Conservation (phyloP, 345 rosid species). For the Viola odorata region DNA sequence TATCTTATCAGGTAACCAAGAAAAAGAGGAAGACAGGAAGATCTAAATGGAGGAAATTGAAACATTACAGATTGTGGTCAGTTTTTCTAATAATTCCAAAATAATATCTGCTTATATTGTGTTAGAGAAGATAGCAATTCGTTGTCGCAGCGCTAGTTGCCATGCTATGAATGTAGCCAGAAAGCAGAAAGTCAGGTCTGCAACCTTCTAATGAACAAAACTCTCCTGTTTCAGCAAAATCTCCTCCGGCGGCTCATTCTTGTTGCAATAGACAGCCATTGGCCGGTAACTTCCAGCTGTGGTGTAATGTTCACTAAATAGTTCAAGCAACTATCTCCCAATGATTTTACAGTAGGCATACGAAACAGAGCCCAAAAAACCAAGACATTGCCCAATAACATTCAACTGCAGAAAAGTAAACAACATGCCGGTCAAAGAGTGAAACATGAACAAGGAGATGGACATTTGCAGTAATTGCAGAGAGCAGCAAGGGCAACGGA, state of each 20-base stretch:
- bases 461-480: neutral
- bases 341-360: conserved; percentile 48
- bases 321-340: conserved; percentile 27
- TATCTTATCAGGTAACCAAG: too few species aligned
- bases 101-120: too few species aligned
- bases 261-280: neutral
- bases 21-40: too few species aligned
- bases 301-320: neutral
- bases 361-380: conserved; percentile 49
- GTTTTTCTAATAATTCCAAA: too few species aligned
- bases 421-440: neutral
- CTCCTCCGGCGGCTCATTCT: neutral
- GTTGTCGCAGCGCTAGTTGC: neutral
- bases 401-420: conserved; percentile 37
- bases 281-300: conserved; percentile 5
- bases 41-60: too few species aligned
- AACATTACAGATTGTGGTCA: too few species aligned
- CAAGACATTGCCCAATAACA: conserved; percentile 47
- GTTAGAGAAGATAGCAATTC: too few species aligned
- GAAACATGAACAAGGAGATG: neutral
- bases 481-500: neutral
- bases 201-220: neutral
- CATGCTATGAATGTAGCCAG: neutral
- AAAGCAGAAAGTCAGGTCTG: neutral
- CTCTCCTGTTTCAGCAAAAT: neutral